Evolutionary conservation across 2,329 filamentous ascomycete genomes (phyloP), one percentile per base, ranked within the genome.

Genomic region (Pestalotiopsis sp.): DNA sequence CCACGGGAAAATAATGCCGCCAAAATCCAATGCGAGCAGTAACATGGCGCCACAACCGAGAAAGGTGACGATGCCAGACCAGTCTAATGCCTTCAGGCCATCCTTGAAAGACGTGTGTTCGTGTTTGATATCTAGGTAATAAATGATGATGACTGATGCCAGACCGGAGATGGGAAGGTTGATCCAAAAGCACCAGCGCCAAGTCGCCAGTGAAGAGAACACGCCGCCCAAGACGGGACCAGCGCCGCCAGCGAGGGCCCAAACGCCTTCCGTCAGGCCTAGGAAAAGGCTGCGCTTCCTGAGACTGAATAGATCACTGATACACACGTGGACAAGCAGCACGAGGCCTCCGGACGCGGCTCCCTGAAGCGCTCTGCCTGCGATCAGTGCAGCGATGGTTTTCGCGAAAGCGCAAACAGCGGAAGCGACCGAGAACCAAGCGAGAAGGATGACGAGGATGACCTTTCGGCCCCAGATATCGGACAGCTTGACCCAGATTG

Each of bases 231-330:
- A 60, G 4, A 75, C 59, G 2, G 74, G 74, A 1, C 74, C 74
- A 9, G 68, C 57, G 11, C 70, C 67, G 4, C 68, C 70, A 2
- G 74, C 74, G 1, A 75, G 52, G 12, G 86, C 86, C 88, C 88
- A 85, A 0, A 88, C 84, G 56, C 85, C 81, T 6, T 86, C 86
- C 67, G 73, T 63, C 12, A 69, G 27, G n/a, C 73, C 72, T n/a
- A 73, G 61, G 20, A 74, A 73, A 14, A 73, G 52, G 9, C 68
- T 62, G 1, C 74, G 72, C 76, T 64, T 36, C 20, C 62, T 56
- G 3, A 79, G 73, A 60, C 77, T 80, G 69, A 81, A 81, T 11
- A 82, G 68, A 72, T 82, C 80, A 31, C 75, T 75, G 45, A 81
- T 79, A 13, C 72, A 75, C 45, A 82, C 80, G 61, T 78, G 77